phyloP scores from a whole-genome alignment of 2,329 filamentous ascomycete species.

The Verticillium tricorpus region DNA sequence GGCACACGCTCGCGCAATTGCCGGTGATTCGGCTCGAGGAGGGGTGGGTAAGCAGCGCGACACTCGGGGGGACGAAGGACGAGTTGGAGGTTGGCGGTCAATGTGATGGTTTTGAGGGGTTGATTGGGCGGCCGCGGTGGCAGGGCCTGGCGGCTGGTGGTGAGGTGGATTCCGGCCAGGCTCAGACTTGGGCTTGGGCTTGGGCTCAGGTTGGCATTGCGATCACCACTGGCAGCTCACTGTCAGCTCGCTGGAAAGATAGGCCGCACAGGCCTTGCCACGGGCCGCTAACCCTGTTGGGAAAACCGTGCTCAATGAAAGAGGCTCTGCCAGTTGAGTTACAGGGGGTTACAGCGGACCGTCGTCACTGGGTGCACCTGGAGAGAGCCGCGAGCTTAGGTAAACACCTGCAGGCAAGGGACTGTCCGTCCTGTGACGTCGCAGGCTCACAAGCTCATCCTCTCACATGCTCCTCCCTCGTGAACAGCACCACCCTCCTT shows the following conservation, averaged over 20 bases:
- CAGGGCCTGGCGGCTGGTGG: background rate
- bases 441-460: background rate
- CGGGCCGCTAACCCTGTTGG: background rate
- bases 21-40: background rate
- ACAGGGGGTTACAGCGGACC: no score
- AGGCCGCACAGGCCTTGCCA: background rate
- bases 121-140: background rate
- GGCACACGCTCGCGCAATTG: no score
- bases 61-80: background rate
- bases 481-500: background rate
- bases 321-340: background rate
- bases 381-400: background rate
- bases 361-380: no score
- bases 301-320: background rate
- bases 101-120: background rate
- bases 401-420: background rate
- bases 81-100: background rate
- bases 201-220: background rate
- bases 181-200: background rate
- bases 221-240: background rate
- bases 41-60: background rate
- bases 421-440: background rate
- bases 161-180: background rate
- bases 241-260: background rate
- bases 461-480: background rate